Conservation (phyloP, 1,284 basidiomycete genomes). For the Laetiporus sulphureus region DNA sequence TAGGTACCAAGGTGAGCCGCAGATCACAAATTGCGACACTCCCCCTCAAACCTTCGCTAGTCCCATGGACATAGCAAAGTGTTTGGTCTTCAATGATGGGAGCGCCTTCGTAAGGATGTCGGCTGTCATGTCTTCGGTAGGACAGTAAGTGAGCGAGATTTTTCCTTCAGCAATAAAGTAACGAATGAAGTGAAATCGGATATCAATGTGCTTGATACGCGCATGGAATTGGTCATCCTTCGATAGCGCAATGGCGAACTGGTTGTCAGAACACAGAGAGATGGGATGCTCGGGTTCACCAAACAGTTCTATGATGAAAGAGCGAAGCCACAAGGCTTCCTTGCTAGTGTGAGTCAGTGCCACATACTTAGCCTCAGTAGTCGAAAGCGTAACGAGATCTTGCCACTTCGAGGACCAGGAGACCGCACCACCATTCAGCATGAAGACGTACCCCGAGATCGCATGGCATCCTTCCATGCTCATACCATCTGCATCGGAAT, state of each 20-base stretch:
- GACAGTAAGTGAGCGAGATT: slow-evolving; percentile 2
- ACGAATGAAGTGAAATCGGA: slow-evolving; percentile 29
- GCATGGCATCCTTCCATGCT: slow-evolving; percentile 16
- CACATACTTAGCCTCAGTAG: slow-evolving; percentile 36
- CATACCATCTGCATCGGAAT: slow-evolving; percentile 31
- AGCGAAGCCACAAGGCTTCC: slow-evolving; percentile 25
- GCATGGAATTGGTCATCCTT: slow-evolving; percentile 23
- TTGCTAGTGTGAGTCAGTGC: slow-evolving; percentile 20
- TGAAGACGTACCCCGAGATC: slow-evolving; percentile 32
- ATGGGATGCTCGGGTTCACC: slow-evolving; percentile 6
- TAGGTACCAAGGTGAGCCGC: too few relatives aligned
- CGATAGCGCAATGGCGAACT: slow-evolving; percentile 24
- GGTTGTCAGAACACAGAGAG: slow-evolving; percentile 26
- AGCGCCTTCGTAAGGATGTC: slow-evolving; percentile 5
- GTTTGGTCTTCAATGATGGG: not conserved
- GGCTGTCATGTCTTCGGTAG: slow-evolving; percentile 6
- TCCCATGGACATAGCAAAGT: not conserved
- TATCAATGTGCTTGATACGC: slow-evolving; percentile 32
- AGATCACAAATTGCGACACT: slow-evolving; percentile 1
- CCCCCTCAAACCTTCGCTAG: slow-evolving; percentile 5
- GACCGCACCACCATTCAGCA: slow-evolving; percentile 21
- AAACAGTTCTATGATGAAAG: slow-evolving; percentile 19
- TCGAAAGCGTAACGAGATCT: slow-evolving; percentile 24
- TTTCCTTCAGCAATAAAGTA: not conserved
- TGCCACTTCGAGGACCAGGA: slow-evolving; percentile 35